A percentile compares a stretch with the other conserved stretches of the same genome.
Conservation (phyloP, 352 stramenopile genomes). For the Globisporangium solare region DNA sequence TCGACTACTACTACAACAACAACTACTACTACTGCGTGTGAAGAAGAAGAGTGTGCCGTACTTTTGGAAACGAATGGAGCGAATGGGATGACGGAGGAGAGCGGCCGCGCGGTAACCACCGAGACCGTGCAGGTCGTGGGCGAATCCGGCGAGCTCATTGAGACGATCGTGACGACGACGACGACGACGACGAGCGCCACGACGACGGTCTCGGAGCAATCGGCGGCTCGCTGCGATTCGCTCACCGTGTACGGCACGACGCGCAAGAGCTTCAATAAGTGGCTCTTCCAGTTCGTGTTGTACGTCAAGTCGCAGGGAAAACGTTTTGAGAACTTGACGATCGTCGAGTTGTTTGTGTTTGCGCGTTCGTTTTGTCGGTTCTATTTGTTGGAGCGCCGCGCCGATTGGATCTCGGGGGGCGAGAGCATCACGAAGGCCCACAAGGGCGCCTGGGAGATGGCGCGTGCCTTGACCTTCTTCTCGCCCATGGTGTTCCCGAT, state of each 20-base stretch:
- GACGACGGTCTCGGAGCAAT: neutral
- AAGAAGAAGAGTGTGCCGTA: constrained; percentile 8
- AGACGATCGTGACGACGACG: constrained; percentile 20
- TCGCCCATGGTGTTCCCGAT: constrained; percentile 23
- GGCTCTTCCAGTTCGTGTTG: constrained; percentile 27
- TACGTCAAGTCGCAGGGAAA: constrained; percentile 27
- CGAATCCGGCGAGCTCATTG: constrained; percentile 19
- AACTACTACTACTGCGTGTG: neutral
- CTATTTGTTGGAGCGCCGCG: constrained; percentile 27
- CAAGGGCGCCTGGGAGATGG: constrained; percentile 33
- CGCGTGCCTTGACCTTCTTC: constrained; percentile 31
- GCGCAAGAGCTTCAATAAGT: constrained; percentile 27
- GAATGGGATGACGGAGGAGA: neutral
- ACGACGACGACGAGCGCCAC: neutral
- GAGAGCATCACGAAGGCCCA: constrained; percentile 27
- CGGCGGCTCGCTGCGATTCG: neutral
- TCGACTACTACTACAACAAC: constrained; percentile 12
- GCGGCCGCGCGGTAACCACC: constrained; percentile 1
- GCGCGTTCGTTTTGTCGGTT: constrained; percentile 39
- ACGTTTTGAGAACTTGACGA: constrained; percentile 26
- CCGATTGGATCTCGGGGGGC: constrained; percentile 15
- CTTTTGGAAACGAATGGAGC: constrained; percentile 1
- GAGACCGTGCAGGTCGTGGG: neutral
- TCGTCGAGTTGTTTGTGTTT: constrained; percentile 34
- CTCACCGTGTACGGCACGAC: constrained; percentile 10